Evolutionary conservation across 2,329 filamentous ascomycete genomes (phyloP).

Genomic region (Ramularia endophylla): DNA sequence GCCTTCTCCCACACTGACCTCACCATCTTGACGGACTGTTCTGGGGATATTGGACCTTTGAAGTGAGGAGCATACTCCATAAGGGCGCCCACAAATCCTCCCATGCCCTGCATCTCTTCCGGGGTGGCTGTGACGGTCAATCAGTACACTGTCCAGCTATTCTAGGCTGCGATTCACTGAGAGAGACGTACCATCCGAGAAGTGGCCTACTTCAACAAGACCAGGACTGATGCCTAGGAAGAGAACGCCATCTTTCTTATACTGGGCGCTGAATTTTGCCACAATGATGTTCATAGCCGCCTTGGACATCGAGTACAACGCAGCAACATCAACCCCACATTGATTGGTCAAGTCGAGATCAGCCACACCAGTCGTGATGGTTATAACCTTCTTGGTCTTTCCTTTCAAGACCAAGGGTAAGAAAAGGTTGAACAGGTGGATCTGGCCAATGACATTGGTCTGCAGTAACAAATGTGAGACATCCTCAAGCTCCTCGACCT

Average conservation of each 20-base stretch:
- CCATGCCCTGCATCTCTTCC: no score
- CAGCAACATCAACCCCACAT: conserved; percentile 14
- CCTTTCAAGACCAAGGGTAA: conserved; percentile 23
- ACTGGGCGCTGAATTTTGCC: conserved; percentile 22
- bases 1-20: no score
- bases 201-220: no score
- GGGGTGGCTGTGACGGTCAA: no score
- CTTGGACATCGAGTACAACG: conserved; percentile 25
- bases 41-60: no score
- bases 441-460: conserved; percentile 24
- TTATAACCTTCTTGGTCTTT: conserved; percentile 23
- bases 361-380: conserved; percentile 24
- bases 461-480: conserved; percentile 16
- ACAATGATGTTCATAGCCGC: conserved; percentile 24
- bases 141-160: no score
- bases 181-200: no score
- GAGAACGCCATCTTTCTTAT: conserved; percentile 23
- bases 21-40: no score
- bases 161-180: no score
- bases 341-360: conserved; percentile 23
- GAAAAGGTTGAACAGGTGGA: conserved; percentile 23
- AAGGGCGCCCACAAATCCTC: no score
- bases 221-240: conserved; percentile 26
- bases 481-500: conserved; percentile 12
- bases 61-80: no score